Base-by-base conservation (phyloP, 805 yeast genomes). In the Nadsonia fulvescens region DNA sequence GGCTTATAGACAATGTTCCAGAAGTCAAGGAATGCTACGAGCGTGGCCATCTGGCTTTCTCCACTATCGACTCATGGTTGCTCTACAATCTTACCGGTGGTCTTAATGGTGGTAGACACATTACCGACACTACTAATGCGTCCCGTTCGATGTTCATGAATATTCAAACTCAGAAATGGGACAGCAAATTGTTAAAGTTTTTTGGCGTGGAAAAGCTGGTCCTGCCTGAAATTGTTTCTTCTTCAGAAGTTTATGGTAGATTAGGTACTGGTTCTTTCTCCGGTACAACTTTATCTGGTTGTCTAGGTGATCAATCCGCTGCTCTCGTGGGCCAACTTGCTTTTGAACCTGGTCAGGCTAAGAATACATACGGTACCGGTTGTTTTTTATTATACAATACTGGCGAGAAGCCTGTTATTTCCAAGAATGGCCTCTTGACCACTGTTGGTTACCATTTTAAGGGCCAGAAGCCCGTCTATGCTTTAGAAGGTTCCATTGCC, bases 291-390 rank as follows among this genome's bases (percentile, higher is more conserved):
- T 68, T 83, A 31, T 66, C 78, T 39, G 94, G 94, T 23, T 78
- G 93, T 52, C 58, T 83, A 15, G 95, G 95, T 32, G 96, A 83
- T 54, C 96, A 83, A 56, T 69, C 83, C 30, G 81, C 94, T 2
- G 89, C 95, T 2, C 52, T 86, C 33, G 93, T 82, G 25, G 96
- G 95, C 18, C 94, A 83, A 51, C 52, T 78, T 50, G 93, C 93
- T 2, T 67, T 81, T 41, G 61, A 66, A 36, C 62, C 67, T 22
- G 94, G 94, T 30, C 69, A 74, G 23, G 93, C 93, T 23, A 83
- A 83, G 52, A 81, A 93, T 60, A 83, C 96, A 7, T 83, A 82
- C 44, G 96, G 96, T 35, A 83, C 96, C 2, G 96, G 96, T 34
- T 78, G 93, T 48, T 83, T 83, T 59, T 52, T 83, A 34, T 58